Evolutionary conservation across 2,329 filamentous ascomycete genomes (phyloP).

Genomic region (Myotisia sp.): DNA sequence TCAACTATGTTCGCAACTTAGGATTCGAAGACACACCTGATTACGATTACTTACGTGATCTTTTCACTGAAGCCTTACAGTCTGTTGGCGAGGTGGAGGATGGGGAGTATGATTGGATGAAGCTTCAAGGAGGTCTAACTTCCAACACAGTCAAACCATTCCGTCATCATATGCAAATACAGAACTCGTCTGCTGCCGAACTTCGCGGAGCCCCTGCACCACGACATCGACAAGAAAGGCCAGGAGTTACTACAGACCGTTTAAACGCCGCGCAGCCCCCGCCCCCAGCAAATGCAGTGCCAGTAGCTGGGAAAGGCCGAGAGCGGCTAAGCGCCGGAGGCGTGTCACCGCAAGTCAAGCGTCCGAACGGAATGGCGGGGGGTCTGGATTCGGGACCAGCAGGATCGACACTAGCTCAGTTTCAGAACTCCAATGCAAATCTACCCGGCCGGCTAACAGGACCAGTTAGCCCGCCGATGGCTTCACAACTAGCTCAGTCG

Average conservation of each 20-base stretch:
- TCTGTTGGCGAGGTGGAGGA: constrained; percentile 89
- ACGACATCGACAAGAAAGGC: constrained; percentile 43
- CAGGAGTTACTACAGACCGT: constrained; percentile 63
- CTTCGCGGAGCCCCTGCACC: constrained; percentile 56
- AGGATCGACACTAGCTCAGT: constrained; percentile 86
- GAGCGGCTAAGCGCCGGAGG: constrained; percentile 63
- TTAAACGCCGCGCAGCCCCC: constrained; percentile 89
- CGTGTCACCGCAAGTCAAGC: constrained; percentile 58
- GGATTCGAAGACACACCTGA: constrained; percentile 97
- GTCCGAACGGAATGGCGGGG: constrained; percentile 44
- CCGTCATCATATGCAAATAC: constrained; percentile 62
- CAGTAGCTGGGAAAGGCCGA: constrained; percentile 56
- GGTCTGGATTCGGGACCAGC: constrained; percentile 61
- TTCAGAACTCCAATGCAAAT: constrained; percentile 89
- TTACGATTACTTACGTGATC: constrained; percentile 91
- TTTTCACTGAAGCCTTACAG: constrained; percentile 93
- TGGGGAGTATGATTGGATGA: constrained; percentile 99
- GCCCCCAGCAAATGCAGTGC: constrained; percentile 71
- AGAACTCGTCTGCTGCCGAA: constrained; percentile 72
- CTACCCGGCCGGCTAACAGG: constrained; percentile 50
- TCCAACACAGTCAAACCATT: constrained; percentile 70
- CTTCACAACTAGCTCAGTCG: constrained; percentile 41
- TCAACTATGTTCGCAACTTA: constrained; percentile 92
- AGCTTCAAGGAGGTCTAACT: constrained; percentile 82
- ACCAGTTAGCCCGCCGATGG: constrained; percentile 43